Evolutionary conservation across 176 grass and related monocot genomes (phyloP).

Genomic region (Thalia dealbata): DNA sequence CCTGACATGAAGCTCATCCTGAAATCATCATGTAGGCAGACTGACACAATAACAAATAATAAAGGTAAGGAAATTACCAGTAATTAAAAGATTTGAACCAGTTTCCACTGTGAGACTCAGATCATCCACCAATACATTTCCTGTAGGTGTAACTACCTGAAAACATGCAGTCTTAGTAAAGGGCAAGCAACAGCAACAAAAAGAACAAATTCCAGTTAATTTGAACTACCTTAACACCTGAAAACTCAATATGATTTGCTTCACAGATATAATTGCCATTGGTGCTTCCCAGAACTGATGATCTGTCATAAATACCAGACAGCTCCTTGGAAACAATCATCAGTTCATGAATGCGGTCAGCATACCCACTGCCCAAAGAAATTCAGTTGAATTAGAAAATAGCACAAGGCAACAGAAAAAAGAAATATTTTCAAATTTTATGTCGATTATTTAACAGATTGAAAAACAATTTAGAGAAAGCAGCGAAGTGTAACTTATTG

Average conservation of each 20-base stretch:
- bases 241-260: conserved; percentile 94
- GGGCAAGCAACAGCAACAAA: conserved; percentile 3
- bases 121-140: conserved; percentile 83
- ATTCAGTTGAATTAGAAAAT: not conserved
- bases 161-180: conserved; percentile 35
- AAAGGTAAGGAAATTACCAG: conserved; percentile 40
- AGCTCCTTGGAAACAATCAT: conserved; percentile 76
- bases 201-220: conserved; percentile 16
- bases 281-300: conserved; percentile 39
- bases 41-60: too few relatives aligned
- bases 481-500: too few relatives aligned
- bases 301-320: conserved; percentile 44
- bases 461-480: too few relatives aligned
- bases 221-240: conserved; percentile 67
- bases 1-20: too few relatives aligned
- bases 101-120: conserved; percentile 80
- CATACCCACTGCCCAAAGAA: conserved; percentile 65
- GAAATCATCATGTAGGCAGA: too few relatives aligned
- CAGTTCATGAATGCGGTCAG: conserved; percentile 84
- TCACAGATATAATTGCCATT: conserved; percentile 74
- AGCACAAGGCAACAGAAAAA: not conserved
- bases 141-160: conserved; percentile 92
- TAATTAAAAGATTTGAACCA: conserved; percentile 98
- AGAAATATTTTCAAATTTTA: not conserved
- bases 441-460: too few relatives aligned